These are phyloP conservation scores for Sambucus nigra DNA, from an alignment of 129 eudicot genomes.

Conservation along the genomic window DNA sequence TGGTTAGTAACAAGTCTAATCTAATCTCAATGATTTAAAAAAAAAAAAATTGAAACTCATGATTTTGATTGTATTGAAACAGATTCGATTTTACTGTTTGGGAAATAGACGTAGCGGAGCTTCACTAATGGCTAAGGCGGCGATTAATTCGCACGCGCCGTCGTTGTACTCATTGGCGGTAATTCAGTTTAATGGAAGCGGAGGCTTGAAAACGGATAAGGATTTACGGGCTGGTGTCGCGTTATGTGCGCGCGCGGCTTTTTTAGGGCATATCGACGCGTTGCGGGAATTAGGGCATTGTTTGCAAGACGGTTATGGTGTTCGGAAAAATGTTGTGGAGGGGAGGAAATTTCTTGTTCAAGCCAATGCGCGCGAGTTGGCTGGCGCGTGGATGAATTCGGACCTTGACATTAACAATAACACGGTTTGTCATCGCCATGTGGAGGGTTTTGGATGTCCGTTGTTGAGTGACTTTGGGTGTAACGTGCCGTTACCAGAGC, in stretches of 20 bases:
- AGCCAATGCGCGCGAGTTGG: conserved; percentile 92
- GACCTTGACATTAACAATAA: too few species aligned
- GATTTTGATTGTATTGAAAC: conserved; percentile 6
- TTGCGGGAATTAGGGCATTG: conserved; percentile 91
- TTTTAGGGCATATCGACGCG: conserved; percentile 84
- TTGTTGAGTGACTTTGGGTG: conserved; percentile 80
- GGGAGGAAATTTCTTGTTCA: conserved; percentile 84
- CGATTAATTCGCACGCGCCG: conserved; percentile 69
- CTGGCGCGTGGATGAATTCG: conserved; percentile 70
- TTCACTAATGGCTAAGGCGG: conserved; percentile 68
- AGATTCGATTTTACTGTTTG: conserved; percentile 78
- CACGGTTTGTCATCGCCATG: conserved; percentile 35
- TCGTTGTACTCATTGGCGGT: conserved; percentile 60
- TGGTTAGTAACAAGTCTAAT: conserved; percentile 39
- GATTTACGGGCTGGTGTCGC: conserved; percentile 92
- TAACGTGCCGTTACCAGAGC: conserved; percentile 60
- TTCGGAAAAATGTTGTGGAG: conserved; percentile 59
- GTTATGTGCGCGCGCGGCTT: conserved; percentile 82
- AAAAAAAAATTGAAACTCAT: not conserved
- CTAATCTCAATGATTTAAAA: not conserved
- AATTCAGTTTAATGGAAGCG: conserved; percentile 82
- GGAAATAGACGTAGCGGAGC: conserved; percentile 64
- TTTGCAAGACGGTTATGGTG: conserved; percentile 94
- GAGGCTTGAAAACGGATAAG: conserved; percentile 67
- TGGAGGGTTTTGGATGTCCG: conserved; percentile 43